These are phyloP conservation scores for Candida boidinii DNA, from an alignment of 805 yeast species.

Conservation along the genomic window DNA sequence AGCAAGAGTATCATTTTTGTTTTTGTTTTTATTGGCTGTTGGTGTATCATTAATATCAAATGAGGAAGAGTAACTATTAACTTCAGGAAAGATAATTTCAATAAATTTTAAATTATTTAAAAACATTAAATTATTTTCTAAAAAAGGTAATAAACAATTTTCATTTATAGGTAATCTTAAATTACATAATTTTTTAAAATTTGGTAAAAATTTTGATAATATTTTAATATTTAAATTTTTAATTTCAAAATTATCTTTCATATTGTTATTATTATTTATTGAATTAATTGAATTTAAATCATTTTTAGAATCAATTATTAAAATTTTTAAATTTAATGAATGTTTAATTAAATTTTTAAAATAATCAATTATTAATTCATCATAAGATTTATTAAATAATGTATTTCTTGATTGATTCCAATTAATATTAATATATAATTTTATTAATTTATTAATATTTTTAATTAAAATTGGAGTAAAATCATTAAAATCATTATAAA, in stretches of 20 bases:
- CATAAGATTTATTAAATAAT: slow-evolving; percentile 2
- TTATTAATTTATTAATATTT: slow-evolving; percentile 6
- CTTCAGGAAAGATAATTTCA: slow-evolving; percentile 13
- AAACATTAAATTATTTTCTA: background rate
- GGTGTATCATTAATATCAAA: slow-evolving; percentile 7
- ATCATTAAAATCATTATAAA: slow-evolving; percentile 12
- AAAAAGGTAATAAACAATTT: slow-evolving; percentile 4
- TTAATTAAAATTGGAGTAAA: slow-evolving; percentile 8
- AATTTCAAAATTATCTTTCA: slow-evolving; percentile 4
- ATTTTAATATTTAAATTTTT: slow-evolving; percentile 4
- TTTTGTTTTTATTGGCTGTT: slow-evolving; percentile 1
- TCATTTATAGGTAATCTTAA: slow-evolving; percentile 12
- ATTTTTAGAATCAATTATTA: slow-evolving; percentile 15
- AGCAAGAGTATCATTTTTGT: background rate
- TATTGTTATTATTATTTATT: slow-evolving; percentile 3
- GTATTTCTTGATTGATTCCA: slow-evolving; percentile 10
- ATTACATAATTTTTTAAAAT: slow-evolving; percentile 7
- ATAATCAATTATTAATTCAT: slow-evolving; percentile 4
- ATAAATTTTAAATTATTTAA: slow-evolving; percentile 3
- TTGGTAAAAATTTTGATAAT: slow-evolving; percentile 5
- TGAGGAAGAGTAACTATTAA: slow-evolving; percentile 10
- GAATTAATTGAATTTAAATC: slow-evolving; percentile 5
- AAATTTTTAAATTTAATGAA: slow-evolving; percentile 4
- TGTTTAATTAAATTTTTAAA: slow-evolving; percentile 8
- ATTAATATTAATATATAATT: slow-evolving; percentile 12